Evolutionary conservation across 768 basidiomycete genomes (phyloP).

Genomic region (Cubamyces lactineus): DNA sequence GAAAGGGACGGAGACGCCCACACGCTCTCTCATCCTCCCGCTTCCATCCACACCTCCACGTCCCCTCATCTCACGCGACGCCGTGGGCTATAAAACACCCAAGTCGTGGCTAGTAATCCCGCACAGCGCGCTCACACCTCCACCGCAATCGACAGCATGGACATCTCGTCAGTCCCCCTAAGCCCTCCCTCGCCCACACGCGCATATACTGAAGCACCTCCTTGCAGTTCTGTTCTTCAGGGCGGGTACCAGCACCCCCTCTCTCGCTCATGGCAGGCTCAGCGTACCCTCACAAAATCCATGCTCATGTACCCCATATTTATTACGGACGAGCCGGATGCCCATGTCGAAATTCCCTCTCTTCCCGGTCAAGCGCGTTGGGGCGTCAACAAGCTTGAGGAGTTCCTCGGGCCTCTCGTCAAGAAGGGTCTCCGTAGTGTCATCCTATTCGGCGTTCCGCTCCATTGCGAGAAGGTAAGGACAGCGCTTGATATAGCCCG

Average conservation of each 20-base stretch:
- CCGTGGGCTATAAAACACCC: neutral
- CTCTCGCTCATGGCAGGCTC: slow-evolving; percentile 85
- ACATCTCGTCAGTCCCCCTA: slow-evolving; percentile 23
- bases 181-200: neutral
- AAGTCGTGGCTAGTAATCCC: neutral
- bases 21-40: slow-evolving; percentile 1
- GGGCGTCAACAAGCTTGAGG: slow-evolving; percentile 93
- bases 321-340: slow-evolving; percentile 92
- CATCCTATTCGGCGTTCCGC: slow-evolving; percentile 92
- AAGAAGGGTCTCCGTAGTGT: slow-evolving; percentile 89
- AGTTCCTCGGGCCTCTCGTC: slow-evolving; percentile 84
- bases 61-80: slow-evolving; percentile 2
- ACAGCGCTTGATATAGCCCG: neutral
- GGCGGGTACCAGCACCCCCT: slow-evolving; percentile 95
- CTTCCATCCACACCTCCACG: neutral
- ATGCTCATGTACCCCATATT: slow-evolving; percentile 99
- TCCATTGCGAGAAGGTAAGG: slow-evolving; percentile 74
- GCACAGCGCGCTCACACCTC: neutral
- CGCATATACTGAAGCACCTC: neutral
- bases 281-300: slow-evolving; percentile 76
- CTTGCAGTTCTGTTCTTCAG: slow-evolving; percentile 72
- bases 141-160: slow-evolving; percentile 8
- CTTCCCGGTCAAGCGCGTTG: slow-evolving; percentile 90
- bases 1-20: slow-evolving; percentile 10
- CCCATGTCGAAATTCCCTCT: slow-evolving; percentile 72